Base-by-base conservation (phyloP, 176 grass and related monocot species). In the Aegilops tauschii region DNA sequence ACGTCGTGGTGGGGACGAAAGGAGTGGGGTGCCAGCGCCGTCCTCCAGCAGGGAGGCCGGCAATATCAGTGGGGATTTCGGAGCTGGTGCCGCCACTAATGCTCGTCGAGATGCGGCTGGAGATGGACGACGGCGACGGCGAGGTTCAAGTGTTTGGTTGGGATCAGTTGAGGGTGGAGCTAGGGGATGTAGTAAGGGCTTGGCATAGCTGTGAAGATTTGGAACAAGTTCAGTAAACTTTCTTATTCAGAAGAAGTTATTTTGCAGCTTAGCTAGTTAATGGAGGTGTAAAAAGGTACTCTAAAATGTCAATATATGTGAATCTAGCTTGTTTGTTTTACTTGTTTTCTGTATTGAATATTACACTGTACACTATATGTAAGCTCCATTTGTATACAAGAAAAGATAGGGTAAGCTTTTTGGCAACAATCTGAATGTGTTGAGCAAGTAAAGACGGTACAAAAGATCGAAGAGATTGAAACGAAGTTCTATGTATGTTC, bases 1-100 rank as follows among this genome's bases (percentile, higher is more conserved):
- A 88, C 71, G 28, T 92, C 6, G 58, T 95, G 61, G 80, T 90
- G 65, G 86, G 70, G 50, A 92, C 37, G 80, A 93, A 95, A 79
- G 72, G 70, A 0, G 61, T 67, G 17, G 90, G 89, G 21, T 17
- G 47, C 64, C 40, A 69, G 49, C 56, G 76, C 18, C 52, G 69
- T 32, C 56, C 80, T 37, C 52, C 75, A 1, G 68, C 75, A 1
- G 68, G 75, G 4, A 56, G 65, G 11, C 35, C 88, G 28, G 87
- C 77, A 23, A 72, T 98, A 74, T 83, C 91, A 0, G 95, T 95
- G 18, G 89, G 87, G 71, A 87, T 98, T 42, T 93, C 85, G 6
- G 93, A 92, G 71, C 86, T 98, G 61, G 91, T 86, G 20, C 65
- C 93, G 34, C 86, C 80, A 29, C 86, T 98, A 64, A 80, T 95